phyloP scores from a whole-genome alignment of 352 stramenopile species.

The Bremia lactucae region DNA sequence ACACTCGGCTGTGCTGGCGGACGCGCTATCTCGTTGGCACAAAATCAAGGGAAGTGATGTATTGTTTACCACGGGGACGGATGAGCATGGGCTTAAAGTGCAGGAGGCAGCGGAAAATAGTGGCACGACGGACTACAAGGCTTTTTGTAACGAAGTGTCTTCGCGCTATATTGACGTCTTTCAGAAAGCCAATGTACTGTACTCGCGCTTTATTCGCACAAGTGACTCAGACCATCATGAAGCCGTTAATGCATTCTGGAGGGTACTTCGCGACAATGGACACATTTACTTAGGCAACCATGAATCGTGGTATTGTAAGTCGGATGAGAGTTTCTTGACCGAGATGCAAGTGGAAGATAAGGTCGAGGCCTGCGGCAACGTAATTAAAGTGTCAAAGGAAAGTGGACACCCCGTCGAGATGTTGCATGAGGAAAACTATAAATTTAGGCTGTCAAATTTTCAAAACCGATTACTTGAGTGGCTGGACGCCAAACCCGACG shows the following conservation, averaged over 20 bases:
- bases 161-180: constrained; percentile 87
- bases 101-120: constrained; percentile 87
- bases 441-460: constrained; percentile 94
- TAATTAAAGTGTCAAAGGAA: constrained; percentile 78
- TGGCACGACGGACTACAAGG: constrained; percentile 70
- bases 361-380: constrained; percentile 23
- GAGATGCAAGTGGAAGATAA: constrained; percentile 92
- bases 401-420: constrained; percentile 89
- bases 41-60: constrained; percentile 41
- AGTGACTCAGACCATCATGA: constrained; percentile 89
- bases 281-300: constrained; percentile 97
- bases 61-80: constrained; percentile 95
- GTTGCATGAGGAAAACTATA: constrained; percentile 97
- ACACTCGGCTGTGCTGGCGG: constrained; percentile 91
- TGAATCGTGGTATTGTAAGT: constrained; percentile 97
- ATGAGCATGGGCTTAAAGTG: constrained; percentile 97
- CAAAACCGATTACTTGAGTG: constrained; percentile 88
- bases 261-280: constrained; percentile 79
- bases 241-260: constrained; percentile 90
- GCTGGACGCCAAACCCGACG: constrained; percentile 77
- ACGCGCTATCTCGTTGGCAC: constrained; percentile 75
- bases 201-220: constrained; percentile 96
- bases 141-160: constrained; percentile 90
- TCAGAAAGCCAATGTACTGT: constrained; percentile 81
- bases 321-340: constrained; percentile 97